A percentile compares a stretch with the other conserved stretches of the same genome.
Conservation (phyloP, 1,284 basidiomycete species). For the Sporisorium graminicola region DNA sequence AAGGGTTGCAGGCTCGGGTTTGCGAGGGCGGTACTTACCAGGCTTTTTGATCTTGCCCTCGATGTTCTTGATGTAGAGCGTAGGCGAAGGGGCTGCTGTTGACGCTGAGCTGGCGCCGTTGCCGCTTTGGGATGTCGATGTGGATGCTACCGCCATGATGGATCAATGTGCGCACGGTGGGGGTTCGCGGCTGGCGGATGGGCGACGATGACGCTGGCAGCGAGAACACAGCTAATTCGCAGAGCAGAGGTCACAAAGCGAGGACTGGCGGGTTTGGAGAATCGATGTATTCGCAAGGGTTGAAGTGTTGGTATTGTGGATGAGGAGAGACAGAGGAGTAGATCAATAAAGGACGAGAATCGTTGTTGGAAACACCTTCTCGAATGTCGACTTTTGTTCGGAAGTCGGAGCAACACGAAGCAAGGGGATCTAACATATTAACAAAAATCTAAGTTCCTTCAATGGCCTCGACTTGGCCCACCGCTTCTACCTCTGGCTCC, state of each 20-base stretch:
- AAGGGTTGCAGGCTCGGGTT: background rate
- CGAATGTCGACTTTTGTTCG: conserved; percentile 3
- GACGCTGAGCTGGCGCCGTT: background rate
- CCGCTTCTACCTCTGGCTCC: background rate
- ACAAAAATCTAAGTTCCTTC: background rate
- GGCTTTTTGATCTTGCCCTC: conserved; percentile 94
- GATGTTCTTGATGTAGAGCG: conserved; percentile 94
- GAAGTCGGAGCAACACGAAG: background rate
- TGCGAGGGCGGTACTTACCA: conserved; percentile 69
- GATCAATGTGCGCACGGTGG: background rate
- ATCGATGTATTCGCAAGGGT: too few species aligned
- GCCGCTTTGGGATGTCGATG: background rate
- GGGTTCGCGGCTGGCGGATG: too few species aligned
- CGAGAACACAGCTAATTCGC: background rate
- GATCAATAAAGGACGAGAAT: background rate
- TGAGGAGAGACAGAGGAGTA: background rate
- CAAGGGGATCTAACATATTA: background rate
- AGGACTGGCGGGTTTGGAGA: too few species aligned
- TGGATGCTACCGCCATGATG: conserved; percentile 24
- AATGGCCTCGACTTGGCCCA: background rate
- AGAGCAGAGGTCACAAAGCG: too few species aligned
- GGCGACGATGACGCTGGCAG: background rate
- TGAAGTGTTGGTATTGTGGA: too few species aligned
- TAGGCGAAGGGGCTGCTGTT: conserved; percentile 77
- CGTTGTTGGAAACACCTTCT: background rate